These are phyloP conservation scores for Glebionis coronaria DNA, from an alignment of 129 eudicot genomes.

Conservation along the genomic window DNA sequence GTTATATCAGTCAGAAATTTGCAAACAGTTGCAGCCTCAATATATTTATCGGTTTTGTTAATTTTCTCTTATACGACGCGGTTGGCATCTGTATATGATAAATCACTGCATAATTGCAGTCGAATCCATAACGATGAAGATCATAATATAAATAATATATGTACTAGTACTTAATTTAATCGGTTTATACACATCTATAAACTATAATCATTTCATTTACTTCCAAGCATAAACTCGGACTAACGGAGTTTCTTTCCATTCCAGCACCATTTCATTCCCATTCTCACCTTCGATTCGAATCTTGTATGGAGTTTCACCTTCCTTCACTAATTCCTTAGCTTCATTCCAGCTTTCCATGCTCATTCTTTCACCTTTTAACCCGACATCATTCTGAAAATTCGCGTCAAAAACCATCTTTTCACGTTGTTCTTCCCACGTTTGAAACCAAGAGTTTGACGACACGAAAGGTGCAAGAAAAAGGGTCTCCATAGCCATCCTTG, in stretches of 20 bases:
- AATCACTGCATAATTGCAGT: too few relatives aligned
- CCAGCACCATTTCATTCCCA: conserved; percentile 52
- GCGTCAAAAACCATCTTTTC: conserved; percentile 6
- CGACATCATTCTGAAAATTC: conserved; percentile 12
- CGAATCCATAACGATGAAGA: neutral
- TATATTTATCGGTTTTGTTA: too few relatives aligned
- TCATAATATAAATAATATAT: conserved; percentile 2
- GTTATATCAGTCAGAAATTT: neutral
- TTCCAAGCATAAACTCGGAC: conserved; percentile 49
- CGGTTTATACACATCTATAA: conserved; percentile 8
- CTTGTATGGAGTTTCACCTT: conserved; percentile 44
- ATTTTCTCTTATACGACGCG: too few relatives aligned
- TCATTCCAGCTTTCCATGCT: conserved; percentile 43
- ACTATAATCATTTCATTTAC: conserved; percentile 1
- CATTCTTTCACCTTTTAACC: conserved; percentile 24
- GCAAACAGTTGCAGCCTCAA: neutral
- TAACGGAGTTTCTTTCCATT: conserved; percentile 48
- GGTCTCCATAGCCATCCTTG: conserved; percentile 62
- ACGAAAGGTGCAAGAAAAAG: conserved; percentile 55
- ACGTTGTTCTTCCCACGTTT: conserved; percentile 43
- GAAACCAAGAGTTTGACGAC: conserved; percentile 42
- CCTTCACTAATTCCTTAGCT: conserved; percentile 50
- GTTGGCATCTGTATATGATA: too few relatives aligned
- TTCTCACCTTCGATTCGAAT: conserved; percentile 42
- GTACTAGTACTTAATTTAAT: neutral